Base-by-base conservation (phyloP, 305 asterid species). In the Ruellia speciosa region DNA sequence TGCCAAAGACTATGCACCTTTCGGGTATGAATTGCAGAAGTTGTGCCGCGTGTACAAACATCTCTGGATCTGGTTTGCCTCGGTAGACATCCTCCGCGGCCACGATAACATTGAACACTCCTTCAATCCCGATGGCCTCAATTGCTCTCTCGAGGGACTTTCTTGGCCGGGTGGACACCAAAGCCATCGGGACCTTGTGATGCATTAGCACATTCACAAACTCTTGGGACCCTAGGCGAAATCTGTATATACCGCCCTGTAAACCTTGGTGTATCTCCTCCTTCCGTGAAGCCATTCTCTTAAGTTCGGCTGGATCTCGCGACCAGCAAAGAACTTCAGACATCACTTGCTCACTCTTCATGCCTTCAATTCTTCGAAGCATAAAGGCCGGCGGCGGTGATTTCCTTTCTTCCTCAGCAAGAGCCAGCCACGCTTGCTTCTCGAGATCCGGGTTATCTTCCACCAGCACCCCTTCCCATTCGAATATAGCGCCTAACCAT, bases 311-410 rank as follows among this genome's bases (percentile, higher is more conserved):
- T 0, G 87, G 88, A 71, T 90, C 95, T 62, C 98, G 80, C 3
- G 96, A 80, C 98, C 98, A 90, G 70, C 96, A 90, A 41, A 90
- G 94, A 68, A 90, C 95, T 65, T 90, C 96, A 0, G 94, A 76
- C 28, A 90, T 88, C 0, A 95, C 98, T 62, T 90, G 98, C 80
- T 90, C 96, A 6, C 79, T 90, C 63, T 90, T 90, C 98, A 90
- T 90, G 20, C 98, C 98, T 69, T 85, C 93, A 2, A 90, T 74
- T 62, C 98, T 71, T 18, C 76, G 69, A 34, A 90, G 87, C 71
- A 90, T 63, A 68, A 86, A 87, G 35, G 85, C 79, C 0, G 88
- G 86, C 3, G 96, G 98, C 0, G 90, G 87, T 0, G 88, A 75
- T 72, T 81, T 83, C 14, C 94, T 94, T 70, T 85, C 96, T 72